Conservation (phyloP, 148 eudicot genomes). For the Diospyros lotus region DNA sequence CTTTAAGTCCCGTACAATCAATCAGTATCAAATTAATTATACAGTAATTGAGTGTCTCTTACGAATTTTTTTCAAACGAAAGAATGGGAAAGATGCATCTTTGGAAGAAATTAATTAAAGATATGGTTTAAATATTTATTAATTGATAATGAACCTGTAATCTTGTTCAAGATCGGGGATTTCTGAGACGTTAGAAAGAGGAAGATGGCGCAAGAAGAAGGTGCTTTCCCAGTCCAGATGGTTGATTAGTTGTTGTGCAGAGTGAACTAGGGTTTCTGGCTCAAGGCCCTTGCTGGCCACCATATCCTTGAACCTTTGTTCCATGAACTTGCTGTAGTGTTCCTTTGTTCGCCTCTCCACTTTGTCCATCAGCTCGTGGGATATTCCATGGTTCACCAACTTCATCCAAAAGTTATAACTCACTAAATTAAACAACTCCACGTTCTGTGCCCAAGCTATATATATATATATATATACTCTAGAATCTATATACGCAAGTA, state of each 20-base stretch:
- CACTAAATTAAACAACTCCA: background rate
- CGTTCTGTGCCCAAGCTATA: background rate
- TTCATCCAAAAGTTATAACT: background rate
- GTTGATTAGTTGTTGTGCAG: constrained; percentile 4
- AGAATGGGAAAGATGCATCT: too few relatives aligned
- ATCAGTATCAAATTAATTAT: too few relatives aligned
- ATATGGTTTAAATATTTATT: too few relatives aligned
- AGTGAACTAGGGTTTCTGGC: too few relatives aligned
- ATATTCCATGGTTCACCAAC: constrained; percentile 33
- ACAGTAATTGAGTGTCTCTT: too few relatives aligned
- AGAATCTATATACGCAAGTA: too few relatives aligned
- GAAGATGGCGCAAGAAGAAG: constrained; percentile 13
- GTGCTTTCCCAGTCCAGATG: constrained; percentile 19
- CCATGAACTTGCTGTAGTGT: constrained; percentile 33
- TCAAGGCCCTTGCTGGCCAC: constrained; percentile 17
- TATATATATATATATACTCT: background rate
- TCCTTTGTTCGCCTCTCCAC: constrained; percentile 35
- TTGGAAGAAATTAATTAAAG: too few relatives aligned
- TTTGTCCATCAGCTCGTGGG: constrained; percentile 33
- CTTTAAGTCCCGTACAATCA: too few relatives aligned
- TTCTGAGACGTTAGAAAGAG: constrained; percentile 13
- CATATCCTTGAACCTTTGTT: constrained; percentile 21
- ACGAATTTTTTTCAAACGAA: too few relatives aligned
- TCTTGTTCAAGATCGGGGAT: constrained; percentile 15
- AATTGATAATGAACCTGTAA: background rate